Base-by-base conservation (phyloP, 192 early-diverging fungal species). In the Linnemannia schmuckeri region DNA sequence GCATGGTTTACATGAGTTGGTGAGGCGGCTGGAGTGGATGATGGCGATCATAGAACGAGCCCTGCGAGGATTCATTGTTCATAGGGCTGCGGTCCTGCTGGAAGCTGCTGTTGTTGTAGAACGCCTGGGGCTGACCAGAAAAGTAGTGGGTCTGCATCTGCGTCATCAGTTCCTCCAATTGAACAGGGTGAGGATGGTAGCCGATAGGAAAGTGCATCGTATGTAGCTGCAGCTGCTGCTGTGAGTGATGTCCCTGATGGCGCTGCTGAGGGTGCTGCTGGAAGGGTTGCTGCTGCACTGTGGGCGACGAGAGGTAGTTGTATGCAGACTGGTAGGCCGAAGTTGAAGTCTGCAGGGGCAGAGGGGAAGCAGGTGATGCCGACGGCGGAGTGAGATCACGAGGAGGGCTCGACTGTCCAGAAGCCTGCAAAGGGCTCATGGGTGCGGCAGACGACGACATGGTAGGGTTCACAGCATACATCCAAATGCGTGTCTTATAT, bases 401-500 rank as follows among this genome's bases (percentile, higher is more conserved):
- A 71, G 74, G 47, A 30, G 73, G 41, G 52, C 49, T 82, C 4
- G 69, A 24, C 40, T 75, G 74, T 27, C 33, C 24, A 40, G 63
- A 38, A 10, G 35, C 30, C 24, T 82, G 74, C 7, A 22, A 66
- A 35, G 61, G 61, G 61, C 61, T 30, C 6, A 10, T 13, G 1
- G 41, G 4, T 1, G 46, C 42, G 22, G 80, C 40, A 15, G 74
- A 27, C 10, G 61, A 66, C 30, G 61, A 30, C 73, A 70, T 69
- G 0, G 79, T 70, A 5, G 74, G 66, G 57, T 87, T 89, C 27
- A 89, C 89, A 66, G 89, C 89, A 63, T 83, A 95, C 97, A 98
- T 97, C 98, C 98, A 99, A 83, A 99, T 98, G 57, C 98, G 95
- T 27, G 98, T 98, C 89, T 99, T 99, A 90, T 98, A 98, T 66